Evolutionary conservation across 2,329 filamentous ascomycete species (phyloP).

Genomic region (Keithomyces neogunnii): DNA sequence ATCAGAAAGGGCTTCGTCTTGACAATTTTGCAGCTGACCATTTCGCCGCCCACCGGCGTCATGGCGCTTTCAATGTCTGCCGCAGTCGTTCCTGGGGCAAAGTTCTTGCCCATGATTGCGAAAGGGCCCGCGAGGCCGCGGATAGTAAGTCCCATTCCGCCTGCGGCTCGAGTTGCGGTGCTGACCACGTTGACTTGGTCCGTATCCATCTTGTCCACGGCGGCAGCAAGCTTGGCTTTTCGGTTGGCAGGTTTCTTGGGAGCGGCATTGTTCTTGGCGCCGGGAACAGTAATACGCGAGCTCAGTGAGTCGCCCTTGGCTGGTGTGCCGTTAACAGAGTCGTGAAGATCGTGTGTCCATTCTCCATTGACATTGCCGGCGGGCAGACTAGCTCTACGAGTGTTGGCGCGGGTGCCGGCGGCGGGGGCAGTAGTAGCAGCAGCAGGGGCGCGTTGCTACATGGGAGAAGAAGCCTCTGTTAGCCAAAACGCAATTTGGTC

Average conservation of each 20-base stretch:
- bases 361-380: constrained; percentile 54
- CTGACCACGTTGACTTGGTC: constrained; percentile 28
- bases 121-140: constrained; percentile 65
- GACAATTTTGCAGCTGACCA: constrained; percentile 59
- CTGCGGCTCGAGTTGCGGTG: constrained; percentile 4
- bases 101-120: constrained; percentile 69
- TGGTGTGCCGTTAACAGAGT: constrained; percentile 26
- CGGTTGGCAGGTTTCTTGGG: constrained; percentile 17
- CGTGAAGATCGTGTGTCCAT: constrained; percentile 65
- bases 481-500: constrained; percentile 6
- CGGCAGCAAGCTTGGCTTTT: constrained; percentile 34
- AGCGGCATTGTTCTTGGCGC: constrained; percentile 13
- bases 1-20: constrained; percentile 64
- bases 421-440: neutral
- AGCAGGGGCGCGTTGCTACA: constrained; percentile 13
- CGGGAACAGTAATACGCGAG: constrained; percentile 35
- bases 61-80: constrained; percentile 78
- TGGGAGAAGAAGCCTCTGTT: constrained; percentile 1
- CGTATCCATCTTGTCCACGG: constrained; percentile 32
- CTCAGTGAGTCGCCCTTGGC: constrained; percentile 31
- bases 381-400: constrained; percentile 25
- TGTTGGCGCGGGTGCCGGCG: neutral
- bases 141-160: constrained; percentile 53
- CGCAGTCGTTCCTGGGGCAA: constrained; percentile 71
- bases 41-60: constrained; percentile 62